Evolutionary conservation across 2,329 filamentous ascomycete genomes (phyloP).

Genomic region (Basipetospora chlamydospora): DNA sequence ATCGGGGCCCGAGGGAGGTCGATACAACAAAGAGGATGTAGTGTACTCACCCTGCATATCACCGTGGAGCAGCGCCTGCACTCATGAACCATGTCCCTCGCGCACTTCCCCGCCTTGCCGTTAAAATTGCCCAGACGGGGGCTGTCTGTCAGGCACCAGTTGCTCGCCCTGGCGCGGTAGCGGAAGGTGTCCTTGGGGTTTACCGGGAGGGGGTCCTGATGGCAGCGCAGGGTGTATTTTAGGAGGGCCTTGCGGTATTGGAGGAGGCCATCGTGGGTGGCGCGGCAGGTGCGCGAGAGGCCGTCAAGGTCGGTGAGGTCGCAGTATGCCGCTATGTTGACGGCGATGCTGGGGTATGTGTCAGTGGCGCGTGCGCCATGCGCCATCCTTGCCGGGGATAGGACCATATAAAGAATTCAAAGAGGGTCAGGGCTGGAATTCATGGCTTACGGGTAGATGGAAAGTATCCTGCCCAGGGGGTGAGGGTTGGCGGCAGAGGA

Average conservation of each 20-base stretch:
- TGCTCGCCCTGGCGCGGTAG: constrained; percentile 40
- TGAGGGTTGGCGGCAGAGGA: no score
- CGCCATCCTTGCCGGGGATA: no score
- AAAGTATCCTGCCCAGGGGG: no score
- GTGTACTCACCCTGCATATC: constrained; percentile 60
- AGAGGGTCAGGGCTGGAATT: background rate
- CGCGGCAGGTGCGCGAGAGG: constrained; percentile 67
- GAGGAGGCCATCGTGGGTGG: constrained; percentile 62
- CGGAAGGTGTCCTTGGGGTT: constrained; percentile 42
- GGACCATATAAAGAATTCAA: background rate
- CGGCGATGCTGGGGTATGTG: constrained; percentile 49
- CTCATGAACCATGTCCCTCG: constrained; percentile 71
- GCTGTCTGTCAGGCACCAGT: constrained; percentile 37
- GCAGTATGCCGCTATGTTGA: constrained; percentile 59
- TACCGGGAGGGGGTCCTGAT: constrained; percentile 48
- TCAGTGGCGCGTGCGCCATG: background rate
- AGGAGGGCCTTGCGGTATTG: constrained; percentile 65
- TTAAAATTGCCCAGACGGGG: constrained; percentile 29
- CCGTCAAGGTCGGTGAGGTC: constrained; percentile 80
- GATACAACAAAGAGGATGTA: no score
- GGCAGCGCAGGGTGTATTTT: constrained; percentile 63
- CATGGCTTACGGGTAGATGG: constrained; percentile 3
- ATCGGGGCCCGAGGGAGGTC: no score
- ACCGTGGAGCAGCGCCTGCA: constrained; percentile 65
- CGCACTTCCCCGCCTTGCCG: constrained; percentile 65